Conservation (phyloP, 2,329 filamentous ascomycete genomes). For the Lachnellula arida region DNA sequence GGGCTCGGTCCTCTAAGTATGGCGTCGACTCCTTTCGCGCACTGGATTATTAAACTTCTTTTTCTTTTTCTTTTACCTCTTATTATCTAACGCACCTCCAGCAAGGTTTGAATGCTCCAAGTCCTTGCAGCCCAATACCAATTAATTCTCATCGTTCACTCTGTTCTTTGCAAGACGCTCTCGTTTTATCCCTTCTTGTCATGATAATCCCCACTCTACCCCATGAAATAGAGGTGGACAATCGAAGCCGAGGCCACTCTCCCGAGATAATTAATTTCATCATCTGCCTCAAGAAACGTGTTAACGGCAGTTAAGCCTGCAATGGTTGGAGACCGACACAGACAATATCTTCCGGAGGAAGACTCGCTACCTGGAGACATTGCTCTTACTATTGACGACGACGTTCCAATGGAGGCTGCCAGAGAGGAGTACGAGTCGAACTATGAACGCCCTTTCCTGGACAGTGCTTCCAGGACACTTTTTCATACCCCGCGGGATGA, state of each 20-base stretch:
- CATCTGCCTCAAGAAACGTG: neutral
- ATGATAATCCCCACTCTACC: neutral
- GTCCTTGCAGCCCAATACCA: too few relatives aligned
- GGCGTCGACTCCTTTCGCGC: too few relatives aligned
- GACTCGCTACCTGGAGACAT: neutral
- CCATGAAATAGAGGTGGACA: neutral
- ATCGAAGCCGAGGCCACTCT: neutral
- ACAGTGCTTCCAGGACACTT: slow-evolving; percentile 6
- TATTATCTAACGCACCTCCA: too few relatives aligned
- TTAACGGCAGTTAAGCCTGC: neutral
- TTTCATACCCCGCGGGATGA: slow-evolving; percentile 8
- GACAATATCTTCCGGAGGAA: neutral
- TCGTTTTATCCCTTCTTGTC: neutral
- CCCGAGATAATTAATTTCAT: neutral
- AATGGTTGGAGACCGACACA: neutral
- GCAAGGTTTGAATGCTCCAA: too few relatives aligned
- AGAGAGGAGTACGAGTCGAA: neutral
- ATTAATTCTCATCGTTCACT: neutral
- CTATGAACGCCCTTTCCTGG: neutral
- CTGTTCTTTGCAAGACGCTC: neutral
- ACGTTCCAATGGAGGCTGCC: neutral
- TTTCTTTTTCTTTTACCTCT: neutral
- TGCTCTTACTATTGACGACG: neutral
- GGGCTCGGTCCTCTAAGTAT: too few relatives aligned
- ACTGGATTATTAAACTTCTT: too few relatives aligned